Evolutionary conservation across 805 yeast genomes (phyloP).

Genomic region (Ogataea nonfermentans): DNA sequence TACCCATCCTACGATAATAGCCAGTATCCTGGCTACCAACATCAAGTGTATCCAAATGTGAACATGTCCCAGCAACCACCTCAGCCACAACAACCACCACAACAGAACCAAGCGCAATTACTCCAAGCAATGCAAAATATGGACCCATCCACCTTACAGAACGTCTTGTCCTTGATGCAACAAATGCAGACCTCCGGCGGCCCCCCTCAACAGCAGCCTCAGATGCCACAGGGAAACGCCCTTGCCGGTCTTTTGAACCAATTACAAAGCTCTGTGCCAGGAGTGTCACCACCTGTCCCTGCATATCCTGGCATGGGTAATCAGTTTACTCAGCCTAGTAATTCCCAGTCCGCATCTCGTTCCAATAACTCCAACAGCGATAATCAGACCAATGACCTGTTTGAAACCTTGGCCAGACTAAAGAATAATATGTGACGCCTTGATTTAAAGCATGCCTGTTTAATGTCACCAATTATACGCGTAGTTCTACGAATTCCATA

Average conservation of each 20-base stretch:
- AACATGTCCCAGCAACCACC: conserved; percentile 4
- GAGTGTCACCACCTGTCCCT: conserved; percentile 21
- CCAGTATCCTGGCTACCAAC: conserved; percentile 20
- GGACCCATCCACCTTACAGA: conserved; percentile 35
- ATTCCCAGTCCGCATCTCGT: conserved; percentile 8
- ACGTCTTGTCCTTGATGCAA: conserved; percentile 32
- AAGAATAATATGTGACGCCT: conserved; percentile 35
- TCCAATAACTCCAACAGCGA: conserved; percentile 11
- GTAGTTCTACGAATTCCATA: too few species aligned
- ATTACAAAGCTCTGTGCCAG: conserved; percentile 24
- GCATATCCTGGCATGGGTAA: conserved; percentile 12
- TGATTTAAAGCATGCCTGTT: conserved; percentile 1
- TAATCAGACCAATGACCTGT: conserved; percentile 32
- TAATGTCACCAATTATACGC: neutral
- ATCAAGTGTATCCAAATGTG: conserved; percentile 13
- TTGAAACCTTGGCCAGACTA: conserved; percentile 38
- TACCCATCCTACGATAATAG: conserved; percentile 12
- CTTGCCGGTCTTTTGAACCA: conserved; percentile 23
- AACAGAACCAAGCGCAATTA: conserved; percentile 20
- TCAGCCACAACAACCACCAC: conserved; percentile 7
- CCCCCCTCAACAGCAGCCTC: conserved; percentile 17
- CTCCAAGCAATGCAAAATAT: conserved; percentile 26
- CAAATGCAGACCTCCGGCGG: conserved; percentile 20
- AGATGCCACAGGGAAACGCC: conserved; percentile 19
- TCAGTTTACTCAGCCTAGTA: conserved; percentile 14